These are phyloP conservation scores for Helicostylum pulchrum DNA, from an alignment of 192 early-diverging fungal species.

Conservation along the genomic window DNA sequence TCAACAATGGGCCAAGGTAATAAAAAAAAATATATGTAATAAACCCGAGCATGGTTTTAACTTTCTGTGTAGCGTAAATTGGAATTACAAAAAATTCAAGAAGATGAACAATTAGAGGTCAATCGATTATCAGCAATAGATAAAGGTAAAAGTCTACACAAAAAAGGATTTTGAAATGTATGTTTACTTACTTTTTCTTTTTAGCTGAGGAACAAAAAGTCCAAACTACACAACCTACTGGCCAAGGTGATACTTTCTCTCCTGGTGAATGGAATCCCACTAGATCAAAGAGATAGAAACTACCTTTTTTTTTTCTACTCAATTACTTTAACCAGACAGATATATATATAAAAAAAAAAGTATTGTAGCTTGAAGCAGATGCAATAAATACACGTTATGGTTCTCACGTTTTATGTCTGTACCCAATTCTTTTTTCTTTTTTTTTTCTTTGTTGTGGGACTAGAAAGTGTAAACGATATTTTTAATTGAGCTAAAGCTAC, in stretches of 20 bases:
- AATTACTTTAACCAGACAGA: no score
- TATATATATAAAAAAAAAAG: no score
- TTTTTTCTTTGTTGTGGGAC: no score
- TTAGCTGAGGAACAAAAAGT: neutral
- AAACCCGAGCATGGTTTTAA: neutral
- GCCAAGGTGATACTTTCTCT: constrained; percentile 30
- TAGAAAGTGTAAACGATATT: no score
- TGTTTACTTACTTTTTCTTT: neutral
- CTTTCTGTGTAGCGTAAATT: constrained; percentile 14
- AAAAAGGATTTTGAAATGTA: neutral
- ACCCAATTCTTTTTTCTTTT: no score
- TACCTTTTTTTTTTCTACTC: no score
- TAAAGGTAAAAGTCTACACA: neutral
- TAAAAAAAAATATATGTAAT: neutral
- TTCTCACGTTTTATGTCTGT: no score
- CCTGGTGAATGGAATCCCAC: constrained; percentile 31
- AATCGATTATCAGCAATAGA: neutral
- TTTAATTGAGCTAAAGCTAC: no score
- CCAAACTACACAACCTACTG: constrained; percentile 17
- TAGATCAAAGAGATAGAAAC: neutral
- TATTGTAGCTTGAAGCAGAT: no score
- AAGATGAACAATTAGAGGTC: constrained; percentile 1
- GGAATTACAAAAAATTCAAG: neutral
- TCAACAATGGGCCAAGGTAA: constrained; percentile 27
- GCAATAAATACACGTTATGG: no score